Evolutionary conservation across 345 rosid species (phyloP), one percentile per base, ranked within the genome.

Genomic region (Draba incana): DNA sequence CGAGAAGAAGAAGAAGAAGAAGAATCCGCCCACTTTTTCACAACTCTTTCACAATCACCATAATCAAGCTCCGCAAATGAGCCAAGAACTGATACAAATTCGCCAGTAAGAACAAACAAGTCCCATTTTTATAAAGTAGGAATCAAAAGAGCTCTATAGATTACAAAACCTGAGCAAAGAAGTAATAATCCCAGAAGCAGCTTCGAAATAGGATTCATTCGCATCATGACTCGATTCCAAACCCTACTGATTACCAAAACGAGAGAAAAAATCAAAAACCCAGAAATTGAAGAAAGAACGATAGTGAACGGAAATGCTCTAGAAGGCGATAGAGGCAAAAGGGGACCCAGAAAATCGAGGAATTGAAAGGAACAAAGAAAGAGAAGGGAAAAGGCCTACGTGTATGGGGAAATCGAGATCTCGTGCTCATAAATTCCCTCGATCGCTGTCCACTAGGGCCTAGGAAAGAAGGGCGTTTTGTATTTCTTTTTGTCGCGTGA

Each of bases 381-480:
- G 73, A 50, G 62, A 43, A 52, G 51, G 2, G 8, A 31, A 23
- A 61, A 68, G 71, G 66, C 78, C 66, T 76, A 84, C 92, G 83
- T 68, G 83, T 74, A 76, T 75, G 71, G 79, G 79, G 75, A 77
- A 62, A 75, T 52, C 79, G 83, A 75, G 83, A 85, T 82, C 92
- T 85, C 84, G 97, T 84, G 95, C 86, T 88, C 92, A 83, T 89
- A 84, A 92, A 89, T 66, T 62, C 66, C 42, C 68, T 65, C 73
- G 76, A 72, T 48, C 72, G 39, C 49, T 72, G 83, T 59, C 75
- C 23, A 68, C 61, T 62, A 68, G 80, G 80, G 38, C 77, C 76
- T 75, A 73, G 80, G 62, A 28, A 28, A 28, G 1, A 28, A 28
- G 30, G 30, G 30, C 3, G 3, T 28, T 28, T 28, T 28, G 30